Evolutionary conservation across 2,329 filamentous ascomycete genomes (phyloP).

Genomic region (Eurotiales sp.): DNA sequence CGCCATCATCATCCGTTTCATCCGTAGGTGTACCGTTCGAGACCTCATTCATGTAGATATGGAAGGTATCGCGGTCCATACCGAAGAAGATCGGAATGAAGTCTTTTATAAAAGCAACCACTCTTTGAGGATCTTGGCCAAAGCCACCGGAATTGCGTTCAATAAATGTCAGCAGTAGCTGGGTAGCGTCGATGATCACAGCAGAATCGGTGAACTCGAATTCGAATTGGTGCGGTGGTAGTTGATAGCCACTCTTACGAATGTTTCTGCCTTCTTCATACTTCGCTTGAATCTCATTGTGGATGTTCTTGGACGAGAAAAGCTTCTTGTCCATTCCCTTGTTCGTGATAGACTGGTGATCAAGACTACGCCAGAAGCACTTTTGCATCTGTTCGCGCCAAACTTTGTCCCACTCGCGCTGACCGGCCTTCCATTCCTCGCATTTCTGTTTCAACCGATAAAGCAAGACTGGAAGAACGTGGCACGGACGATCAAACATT

Average conservation of each 20-base stretch:
- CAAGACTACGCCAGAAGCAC: conserved; percentile 92
- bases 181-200: conserved; percentile 54
- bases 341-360: conserved; percentile 90
- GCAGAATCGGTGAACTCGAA: conserved; percentile 71
- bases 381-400: conserved; percentile 95
- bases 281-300: conserved; percentile 86
- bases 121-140: conserved; percentile 63
- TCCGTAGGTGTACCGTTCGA: conserved; percentile 66
- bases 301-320: conserved; percentile 83
- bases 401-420: conserved; percentile 97
- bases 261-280: conserved; percentile 83
- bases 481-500: conserved; percentile 78
- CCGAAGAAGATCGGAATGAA: conserved; percentile 77
- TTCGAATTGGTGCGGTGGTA: conserved; percentile 68
- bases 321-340: conserved; percentile 88
- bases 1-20: conserved; percentile 72
- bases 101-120: conserved; percentile 70
- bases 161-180: conserved; percentile 46
- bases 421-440: conserved; percentile 95
- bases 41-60: conserved; percentile 64
- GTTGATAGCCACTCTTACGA: conserved; percentile 57
- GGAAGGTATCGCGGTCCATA: conserved; percentile 65
- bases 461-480: conserved; percentile 83
- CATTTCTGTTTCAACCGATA: conserved; percentile 91
- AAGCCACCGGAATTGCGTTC: conserved; percentile 50